phyloP scores from a whole-genome alignment of 73 alveolate genomes.

The Paramecium biaurelia region DNA sequence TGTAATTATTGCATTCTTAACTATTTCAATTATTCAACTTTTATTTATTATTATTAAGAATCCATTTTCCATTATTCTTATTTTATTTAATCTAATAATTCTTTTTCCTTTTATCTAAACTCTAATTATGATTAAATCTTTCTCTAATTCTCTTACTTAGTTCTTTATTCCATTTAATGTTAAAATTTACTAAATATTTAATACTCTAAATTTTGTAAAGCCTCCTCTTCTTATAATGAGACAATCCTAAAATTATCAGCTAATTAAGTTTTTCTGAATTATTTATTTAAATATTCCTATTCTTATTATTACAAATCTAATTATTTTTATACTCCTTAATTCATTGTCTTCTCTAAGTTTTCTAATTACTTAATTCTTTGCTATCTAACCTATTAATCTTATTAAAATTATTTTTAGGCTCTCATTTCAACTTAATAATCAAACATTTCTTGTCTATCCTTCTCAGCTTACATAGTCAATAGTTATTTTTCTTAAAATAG shows the following conservation, averaged over 20 bases:
- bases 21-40: not conserved
- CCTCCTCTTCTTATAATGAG: conserved; percentile 23
- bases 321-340: not conserved
- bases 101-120: conserved; percentile 8
- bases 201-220: not conserved
- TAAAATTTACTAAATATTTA: not conserved
- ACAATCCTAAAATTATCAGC: conserved; percentile 38
- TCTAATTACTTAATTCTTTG: conserved; percentile 13
- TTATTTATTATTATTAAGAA: not conserved
- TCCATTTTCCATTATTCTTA: conserved; percentile 33
- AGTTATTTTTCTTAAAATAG: not conserved
- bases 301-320: conserved; percentile 4
- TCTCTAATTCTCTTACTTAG: not conserved
- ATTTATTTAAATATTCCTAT: conserved; percentile 20
- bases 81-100: conserved; percentile 20
- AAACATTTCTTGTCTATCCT: conserved; percentile 37
- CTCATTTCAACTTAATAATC: conserved; percentile 50
- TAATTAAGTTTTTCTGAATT: not conserved
- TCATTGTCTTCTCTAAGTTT: not conserved
- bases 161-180: not conserved
- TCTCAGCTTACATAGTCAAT: not conserved
- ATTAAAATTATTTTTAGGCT: not conserved
- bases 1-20: not conserved
- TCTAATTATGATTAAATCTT: not conserved
- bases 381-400: conserved; percentile 20